Evolutionary conservation across 305 asterid genomes (phyloP).

Genomic region (Fraxinus nigra): DNA sequence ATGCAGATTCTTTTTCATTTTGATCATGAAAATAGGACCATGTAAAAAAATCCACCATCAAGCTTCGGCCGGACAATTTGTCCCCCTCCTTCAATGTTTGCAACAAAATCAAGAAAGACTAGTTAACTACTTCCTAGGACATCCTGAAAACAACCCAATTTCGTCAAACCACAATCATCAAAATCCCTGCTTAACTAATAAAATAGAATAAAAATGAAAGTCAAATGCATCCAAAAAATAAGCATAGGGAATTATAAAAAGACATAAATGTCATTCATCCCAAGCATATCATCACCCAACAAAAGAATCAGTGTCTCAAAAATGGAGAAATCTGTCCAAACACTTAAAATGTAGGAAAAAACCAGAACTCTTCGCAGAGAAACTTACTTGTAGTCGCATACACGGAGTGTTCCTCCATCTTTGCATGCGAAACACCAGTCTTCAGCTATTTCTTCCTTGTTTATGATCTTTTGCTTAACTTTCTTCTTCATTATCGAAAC

Average conservation of each 20-base stretch:
- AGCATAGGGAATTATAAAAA: neutral
- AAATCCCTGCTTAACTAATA: neutral
- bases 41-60: neutral
- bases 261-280: neutral
- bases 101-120: neutral
- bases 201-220: neutral
- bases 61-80: neutral
- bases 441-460: constrained; percentile 38
- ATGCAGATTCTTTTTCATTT: neutral
- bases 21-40: neutral
- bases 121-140: neutral
- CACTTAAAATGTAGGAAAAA: neutral
- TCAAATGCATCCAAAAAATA: neutral
- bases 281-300: neutral
- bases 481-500: constrained; percentile 26
- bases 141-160: neutral
- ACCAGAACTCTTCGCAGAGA: neutral
- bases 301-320: neutral
- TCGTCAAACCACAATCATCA: neutral
- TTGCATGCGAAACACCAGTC: constrained; percentile 61
- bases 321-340: neutral
- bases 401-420: constrained; percentile 50
- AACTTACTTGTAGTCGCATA: constrained; percentile 54
- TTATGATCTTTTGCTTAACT: constrained; percentile 17
- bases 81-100: neutral